Evolutionary conservation across 176 grass and related monocot genomes (phyloP), one percentile per base, ranked within the genome.

Genomic region (Carex littledalei): DNA sequence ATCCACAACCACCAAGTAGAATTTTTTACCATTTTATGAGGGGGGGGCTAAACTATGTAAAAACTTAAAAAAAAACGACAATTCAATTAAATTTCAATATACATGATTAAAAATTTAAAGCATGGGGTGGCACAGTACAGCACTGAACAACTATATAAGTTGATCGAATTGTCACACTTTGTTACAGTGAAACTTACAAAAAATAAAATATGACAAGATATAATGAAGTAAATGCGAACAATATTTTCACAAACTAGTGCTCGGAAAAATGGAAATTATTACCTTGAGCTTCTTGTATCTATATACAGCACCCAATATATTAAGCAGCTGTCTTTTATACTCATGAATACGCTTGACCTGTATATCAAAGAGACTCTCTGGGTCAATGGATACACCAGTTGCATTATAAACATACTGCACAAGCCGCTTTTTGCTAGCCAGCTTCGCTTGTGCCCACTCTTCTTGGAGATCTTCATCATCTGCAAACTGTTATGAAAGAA

Each of bases 251-350:
- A 14, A 77, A 55, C 12, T 77, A 55, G 49, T 26, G 22, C 73
- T 77, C 8, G 69, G 55, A 29, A 22, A 55, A 76, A 55, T 77
- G 13, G 60, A 31, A 67, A 20, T 83, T 53, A 68, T 53, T 83
- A 91, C 89, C 86, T 88, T 91, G 32, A 91, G 53, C 85, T 88
- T 91, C 83, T 91, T 91, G 84, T 91, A 91, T 63, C 89, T 85
- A 53, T 91, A 91, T 7, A 91, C 79, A 31, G 86, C 70, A 70
- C 89, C 89, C 39, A 91, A 81, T 63, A 88, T 86, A 78, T 91
- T 91, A 72, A 91, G 60, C 63, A 91, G 84, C 69, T 91, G 89
- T 63, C 86, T 77, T 72, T 91, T 91, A 84, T 91, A 91, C 78
- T 91, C 89, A 24, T 91, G 89, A 52, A 91, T 91, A 41, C 89